These are phyloP conservation scores for Limnanthes douglasii DNA, from an alignment of 345 rosid species.

Conservation along the genomic window DNA sequence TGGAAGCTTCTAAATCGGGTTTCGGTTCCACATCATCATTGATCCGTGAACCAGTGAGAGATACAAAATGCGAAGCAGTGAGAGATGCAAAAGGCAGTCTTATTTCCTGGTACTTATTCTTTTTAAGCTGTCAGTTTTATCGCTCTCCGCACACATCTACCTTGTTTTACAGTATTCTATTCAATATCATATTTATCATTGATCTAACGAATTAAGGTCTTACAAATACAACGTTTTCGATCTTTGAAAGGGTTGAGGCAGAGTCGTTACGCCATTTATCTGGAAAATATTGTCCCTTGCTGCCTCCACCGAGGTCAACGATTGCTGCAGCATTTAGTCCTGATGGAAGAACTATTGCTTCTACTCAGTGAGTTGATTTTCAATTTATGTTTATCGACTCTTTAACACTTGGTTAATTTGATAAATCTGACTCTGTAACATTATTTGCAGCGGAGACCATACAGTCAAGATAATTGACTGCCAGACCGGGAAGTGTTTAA, in stretches of 20 bases:
- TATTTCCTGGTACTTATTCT: conserved; percentile 42
- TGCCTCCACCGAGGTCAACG: conserved; percentile 75
- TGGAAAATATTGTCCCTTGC: conserved; percentile 50
- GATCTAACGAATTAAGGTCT: too few relatives aligned
- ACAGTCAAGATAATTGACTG: conserved; percentile 75
- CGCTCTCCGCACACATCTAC: not conserved
- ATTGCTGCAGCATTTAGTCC: conserved; percentile 83
- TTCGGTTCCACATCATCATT: conserved; percentile 12
- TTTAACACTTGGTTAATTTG: conserved; percentile 1
- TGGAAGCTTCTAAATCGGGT: conserved; percentile 22
- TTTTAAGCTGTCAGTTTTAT: not conserved
- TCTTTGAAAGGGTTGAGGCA: conserved; percentile 65
- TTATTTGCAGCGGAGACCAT: conserved; percentile 62
- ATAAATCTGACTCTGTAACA: conserved; percentile 2
- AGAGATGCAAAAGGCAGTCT: conserved; percentile 46
- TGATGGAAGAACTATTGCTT: conserved; percentile 67
- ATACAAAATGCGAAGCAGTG: conserved; percentile 14
- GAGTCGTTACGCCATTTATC: conserved; percentile 58
- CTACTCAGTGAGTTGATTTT: conserved; percentile 82
- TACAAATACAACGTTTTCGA: too few relatives aligned
- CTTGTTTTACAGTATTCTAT: not conserved
- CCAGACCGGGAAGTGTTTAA: conserved; percentile 55
- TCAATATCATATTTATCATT: not conserved
- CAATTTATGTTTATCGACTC: too few relatives aligned
- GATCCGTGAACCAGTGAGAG: not conserved